Conservation (phyloP, 192 early-diverging fungal genomes). For the Coemansia sp. region DNA sequence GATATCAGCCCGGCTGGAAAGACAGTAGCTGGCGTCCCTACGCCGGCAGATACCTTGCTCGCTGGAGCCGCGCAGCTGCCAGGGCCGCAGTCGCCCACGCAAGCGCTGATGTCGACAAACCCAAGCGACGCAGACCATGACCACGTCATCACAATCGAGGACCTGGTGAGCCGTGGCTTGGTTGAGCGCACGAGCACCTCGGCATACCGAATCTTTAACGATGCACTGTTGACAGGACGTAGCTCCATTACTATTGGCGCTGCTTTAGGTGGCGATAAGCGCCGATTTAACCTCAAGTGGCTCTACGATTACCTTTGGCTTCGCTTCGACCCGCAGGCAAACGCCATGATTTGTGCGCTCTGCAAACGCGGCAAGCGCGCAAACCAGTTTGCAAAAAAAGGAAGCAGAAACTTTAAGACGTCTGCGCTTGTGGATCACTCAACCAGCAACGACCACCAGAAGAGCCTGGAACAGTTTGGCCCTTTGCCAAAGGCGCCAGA, state of each 20-base stretch:
- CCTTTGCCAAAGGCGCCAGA: not conserved
- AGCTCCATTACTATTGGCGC: slow-evolving; percentile 51
- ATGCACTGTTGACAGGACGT: slow-evolving; percentile 19
- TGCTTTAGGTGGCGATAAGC: slow-evolving; percentile 42
- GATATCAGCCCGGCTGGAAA: not conserved
- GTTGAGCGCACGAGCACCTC: slow-evolving; percentile 3
- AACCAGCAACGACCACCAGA: slow-evolving; percentile 48
- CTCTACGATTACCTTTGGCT: slow-evolving; percentile 53
- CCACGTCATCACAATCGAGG: slow-evolving; percentile 30
- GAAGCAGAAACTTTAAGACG: slow-evolving; percentile 53
- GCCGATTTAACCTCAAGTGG: slow-evolving; percentile 52
- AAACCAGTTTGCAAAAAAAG: slow-evolving; percentile 50
- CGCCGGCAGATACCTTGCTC: not conserved
- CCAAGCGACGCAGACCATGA: slow-evolving; percentile 15
- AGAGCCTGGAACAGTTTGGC: slow-evolving; percentile 29
- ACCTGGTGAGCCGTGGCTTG: slow-evolving; percentile 30
- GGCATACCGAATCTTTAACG: slow-evolving; percentile 19
- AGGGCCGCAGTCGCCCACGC: not conserved
- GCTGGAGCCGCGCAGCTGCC: not conserved
- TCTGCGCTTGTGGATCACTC: slow-evolving; percentile 49
- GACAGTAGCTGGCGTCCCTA: not conserved
- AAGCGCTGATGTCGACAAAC: too few relatives aligned
- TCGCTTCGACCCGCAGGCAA: slow-evolving; percentile 31
- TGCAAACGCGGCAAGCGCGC: slow-evolving; percentile 40
- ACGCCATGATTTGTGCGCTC: slow-evolving; percentile 48